phyloP scores from a whole-genome alignment of 2,329 filamentous ascomycete genomes.

The Ophioceras dolichostomum region DNA sequence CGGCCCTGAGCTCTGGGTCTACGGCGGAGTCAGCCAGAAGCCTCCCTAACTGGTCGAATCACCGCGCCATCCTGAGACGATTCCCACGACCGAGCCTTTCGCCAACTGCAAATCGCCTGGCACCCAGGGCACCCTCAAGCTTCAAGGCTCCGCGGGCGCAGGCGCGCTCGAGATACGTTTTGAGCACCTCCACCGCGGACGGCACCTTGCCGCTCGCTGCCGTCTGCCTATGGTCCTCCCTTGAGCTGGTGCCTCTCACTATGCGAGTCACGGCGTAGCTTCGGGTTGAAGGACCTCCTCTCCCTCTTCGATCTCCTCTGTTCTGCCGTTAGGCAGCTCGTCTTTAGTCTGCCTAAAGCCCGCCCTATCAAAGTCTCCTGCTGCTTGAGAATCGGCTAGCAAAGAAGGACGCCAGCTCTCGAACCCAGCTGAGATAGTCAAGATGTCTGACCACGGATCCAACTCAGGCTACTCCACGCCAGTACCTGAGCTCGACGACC shows the following conservation, averaged over 20 bases:
- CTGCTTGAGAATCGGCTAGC: too few species aligned
- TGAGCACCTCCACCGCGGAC: slow-evolving; percentile 2
- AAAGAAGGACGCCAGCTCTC: too few species aligned
- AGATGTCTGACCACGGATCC: slow-evolving; percentile 56
- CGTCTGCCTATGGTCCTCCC: slow-evolving; percentile 3
- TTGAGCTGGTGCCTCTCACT: background rate
- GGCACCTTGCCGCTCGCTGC: slow-evolving; percentile 3
- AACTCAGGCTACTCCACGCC: slow-evolving; percentile 60
- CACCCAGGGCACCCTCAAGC: background rate
- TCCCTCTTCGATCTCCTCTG: too few species aligned
- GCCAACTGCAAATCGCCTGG: too few species aligned
- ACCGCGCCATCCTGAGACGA: too few species aligned
- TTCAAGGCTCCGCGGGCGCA: background rate
- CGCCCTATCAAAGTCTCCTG: too few species aligned
- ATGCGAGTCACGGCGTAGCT: slow-evolving; percentile 3
- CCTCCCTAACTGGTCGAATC: slow-evolving; percentile 83
- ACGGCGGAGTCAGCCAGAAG: slow-evolving; percentile 92
- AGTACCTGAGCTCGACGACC: slow-evolving; percentile 75
- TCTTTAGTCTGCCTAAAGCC: too few species aligned
- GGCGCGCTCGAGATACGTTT: slow-evolving; percentile 1
- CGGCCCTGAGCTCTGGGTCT: slow-evolving; percentile 88
- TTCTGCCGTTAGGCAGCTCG: too few species aligned
- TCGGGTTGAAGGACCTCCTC: slow-evolving; percentile 3
- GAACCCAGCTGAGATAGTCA: slow-evolving; percentile 27
- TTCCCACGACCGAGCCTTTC: too few species aligned